Evolutionary conservation across 2,329 filamentous ascomycete species (phyloP), one percentile per base, ranked within the genome.

Genomic region (Xylaria hypoxylon): DNA sequence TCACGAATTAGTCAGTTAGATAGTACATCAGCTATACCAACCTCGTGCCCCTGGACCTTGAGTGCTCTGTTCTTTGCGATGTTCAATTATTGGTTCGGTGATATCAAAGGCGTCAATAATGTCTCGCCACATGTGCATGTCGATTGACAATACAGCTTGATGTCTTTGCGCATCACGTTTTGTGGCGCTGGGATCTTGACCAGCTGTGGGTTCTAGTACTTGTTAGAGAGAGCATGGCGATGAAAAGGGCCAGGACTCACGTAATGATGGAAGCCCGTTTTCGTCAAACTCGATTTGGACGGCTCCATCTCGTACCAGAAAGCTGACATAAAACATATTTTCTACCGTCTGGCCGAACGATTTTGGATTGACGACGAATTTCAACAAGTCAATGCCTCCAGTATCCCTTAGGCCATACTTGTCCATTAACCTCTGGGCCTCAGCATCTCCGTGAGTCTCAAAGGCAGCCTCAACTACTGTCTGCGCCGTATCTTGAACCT

Each of bases 341-440:
- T 99, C 96, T 6, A 99, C 90, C 0, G 94, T 97, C 79, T 99
- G 96, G 0, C 93, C 93, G 74, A 98, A 99, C 0, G 93, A 97
- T 44, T 83, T 83, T 0, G 96, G 96, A 73, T 99, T 97, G 70
- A 98, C 87, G 45, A 94, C 92, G 72, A 97, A 98, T 59, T 91
- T 89, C 77, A 97, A 91, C 13, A 97, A 80, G 56, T 92, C 89
- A 3, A 97, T 87, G 17, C 92, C 92, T 1, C 89, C 90, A 2
- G 89, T 89, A 19, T 85, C 83, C 13, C 89, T 86, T 15, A 97
- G 81, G 2, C 89, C 87, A 73, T 91, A 81, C 61, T 87, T 83
- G 42, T 87, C 85, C 84, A 94, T 90, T 7, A 92, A 80, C 10
- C 78, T 81, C 7, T 78, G 77, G 52, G 77, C 79, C 65, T 86